Percentiles rank a stretch among this genome's conserved stretches.
phyloP scores from a whole-genome alignment of 257 asterid species.

The Cruciata laevipes region DNA sequence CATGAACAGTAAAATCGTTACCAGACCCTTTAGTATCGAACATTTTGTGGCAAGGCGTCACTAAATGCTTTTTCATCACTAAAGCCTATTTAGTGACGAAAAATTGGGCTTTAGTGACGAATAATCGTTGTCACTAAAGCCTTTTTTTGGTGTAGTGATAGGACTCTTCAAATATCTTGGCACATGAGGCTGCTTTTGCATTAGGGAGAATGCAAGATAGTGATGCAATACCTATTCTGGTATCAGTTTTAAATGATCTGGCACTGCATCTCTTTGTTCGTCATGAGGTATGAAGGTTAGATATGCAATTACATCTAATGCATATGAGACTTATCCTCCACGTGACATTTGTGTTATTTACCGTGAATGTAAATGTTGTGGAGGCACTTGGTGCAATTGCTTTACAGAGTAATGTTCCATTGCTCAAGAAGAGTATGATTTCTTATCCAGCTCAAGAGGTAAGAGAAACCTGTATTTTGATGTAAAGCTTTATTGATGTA shows the following conservation, averaged over 20 bases:
- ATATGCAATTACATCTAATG: background rate
- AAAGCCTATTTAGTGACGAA: too few relatives aligned
- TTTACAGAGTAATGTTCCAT: constrained; percentile 39
- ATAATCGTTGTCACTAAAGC: too few relatives aligned
- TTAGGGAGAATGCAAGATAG: constrained; percentile 97
- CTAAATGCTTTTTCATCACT: too few relatives aligned
- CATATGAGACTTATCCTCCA: background rate
- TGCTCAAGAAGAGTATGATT: constrained; percentile 58
- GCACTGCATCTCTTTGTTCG: constrained; percentile 93
- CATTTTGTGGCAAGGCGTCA: too few relatives aligned
- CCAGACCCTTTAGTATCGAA: too few relatives aligned
- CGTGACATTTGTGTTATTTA: constrained; percentile 11
- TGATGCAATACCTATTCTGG: constrained; percentile 78
- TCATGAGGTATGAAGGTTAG: constrained; percentile 42
- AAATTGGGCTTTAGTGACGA: too few relatives aligned
- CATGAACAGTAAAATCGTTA: too few relatives aligned
- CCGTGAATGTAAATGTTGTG: constrained; percentile 53
- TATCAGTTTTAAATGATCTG: constrained; percentile 62
- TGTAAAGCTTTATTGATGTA: too few relatives aligned
- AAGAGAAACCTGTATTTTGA: constrained; percentile 91
- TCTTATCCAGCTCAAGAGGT: constrained; percentile 92
- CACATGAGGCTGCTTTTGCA: constrained; percentile 99
- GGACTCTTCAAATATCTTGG: constrained; percentile 84
- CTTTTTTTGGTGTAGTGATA: too few relatives aligned
- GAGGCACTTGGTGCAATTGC: constrained; percentile 81